Percentiles rank a stretch among this genome's conserved stretches.
phyloP scores from a whole-genome alignment of 2,329 filamentous ascomycete species.

The Scolecobasidium constrictum region DNA sequence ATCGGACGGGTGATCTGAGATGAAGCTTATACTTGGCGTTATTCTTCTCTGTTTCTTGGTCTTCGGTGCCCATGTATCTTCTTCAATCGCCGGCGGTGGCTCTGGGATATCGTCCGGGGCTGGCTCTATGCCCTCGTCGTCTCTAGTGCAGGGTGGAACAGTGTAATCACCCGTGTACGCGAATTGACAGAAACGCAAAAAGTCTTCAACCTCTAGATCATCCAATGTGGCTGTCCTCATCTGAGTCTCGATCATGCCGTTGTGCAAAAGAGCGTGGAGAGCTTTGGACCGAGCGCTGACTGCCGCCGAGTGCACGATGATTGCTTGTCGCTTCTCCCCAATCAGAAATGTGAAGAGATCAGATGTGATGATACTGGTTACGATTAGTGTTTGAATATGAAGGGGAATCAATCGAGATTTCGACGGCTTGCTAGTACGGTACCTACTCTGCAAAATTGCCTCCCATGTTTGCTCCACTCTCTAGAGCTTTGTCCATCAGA shows the following conservation, averaged over 20 bases:
- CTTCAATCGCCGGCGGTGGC: neutral
- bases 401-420: too few relatives aligned
- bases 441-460: too few relatives aligned
- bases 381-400: neutral
- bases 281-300: neutral
- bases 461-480: too few relatives aligned
- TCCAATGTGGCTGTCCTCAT: neutral
- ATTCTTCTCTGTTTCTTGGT: neutral
- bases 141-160: neutral
- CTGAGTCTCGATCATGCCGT: neutral
- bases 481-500: too few relatives aligned
- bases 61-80: neutral
- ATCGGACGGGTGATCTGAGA: too few relatives aligned
- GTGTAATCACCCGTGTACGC: slow-evolving; percentile 8
- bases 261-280: neutral
- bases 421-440: too few relatives aligned
- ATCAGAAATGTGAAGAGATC: slow-evolving; percentile 7
- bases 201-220: slow-evolving; percentile 6
- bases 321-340: neutral
- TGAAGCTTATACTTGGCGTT: too few relatives aligned
- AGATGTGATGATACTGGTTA: slow-evolving; percentile 7
- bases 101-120: neutral
- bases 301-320: neutral
- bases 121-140: slow-evolving; percentile 3
- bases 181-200: slow-evolving; percentile 8